These are phyloP conservation scores for Suillus placidus DNA, from an alignment of 768 basidiomycete species.

Conservation along the genomic window DNA sequence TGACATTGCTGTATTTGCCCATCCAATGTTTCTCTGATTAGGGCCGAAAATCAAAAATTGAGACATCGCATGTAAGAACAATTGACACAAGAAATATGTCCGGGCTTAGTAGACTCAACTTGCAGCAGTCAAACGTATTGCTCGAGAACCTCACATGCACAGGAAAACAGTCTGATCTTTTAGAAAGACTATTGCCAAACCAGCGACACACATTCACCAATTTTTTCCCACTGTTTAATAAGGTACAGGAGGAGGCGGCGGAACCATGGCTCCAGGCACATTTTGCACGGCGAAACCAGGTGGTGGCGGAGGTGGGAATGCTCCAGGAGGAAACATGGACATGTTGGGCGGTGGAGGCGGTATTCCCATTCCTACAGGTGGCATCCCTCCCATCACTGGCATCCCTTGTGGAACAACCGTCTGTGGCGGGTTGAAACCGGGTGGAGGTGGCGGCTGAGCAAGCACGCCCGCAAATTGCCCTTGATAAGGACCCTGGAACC, in stretches of 20 bases:
- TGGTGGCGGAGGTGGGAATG: conserved; percentile 66
- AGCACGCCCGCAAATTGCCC: conserved; percentile 94
- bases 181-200: background rate
- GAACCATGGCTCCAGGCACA: conserved; percentile 45
- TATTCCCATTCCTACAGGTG: conserved; percentile 38
- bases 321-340: conserved; percentile 47
- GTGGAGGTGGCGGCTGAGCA: conserved; percentile 79
- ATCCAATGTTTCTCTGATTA: too few species aligned
- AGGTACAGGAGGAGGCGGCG: conserved; percentile 48
- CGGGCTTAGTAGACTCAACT: too few species aligned
- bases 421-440: conserved; percentile 77
- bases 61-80: too few species aligned
- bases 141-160: background rate
- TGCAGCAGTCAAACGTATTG: background rate
- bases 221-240: conserved; percentile 22
- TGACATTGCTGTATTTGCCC: too few species aligned
- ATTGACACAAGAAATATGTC: too few species aligned
- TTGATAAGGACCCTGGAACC: conserved; percentile 77
- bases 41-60: too few species aligned
- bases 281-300: conserved; percentile 59
- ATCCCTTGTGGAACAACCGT: conserved; percentile 54
- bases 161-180: background rate
- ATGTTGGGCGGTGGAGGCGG: conserved; percentile 43
- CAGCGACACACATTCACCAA: background rate
- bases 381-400: conserved; percentile 39